Evolutionary conservation across 192 early-diverging fungal genomes (phyloP).

Genomic region (Mortierella alpina): DNA sequence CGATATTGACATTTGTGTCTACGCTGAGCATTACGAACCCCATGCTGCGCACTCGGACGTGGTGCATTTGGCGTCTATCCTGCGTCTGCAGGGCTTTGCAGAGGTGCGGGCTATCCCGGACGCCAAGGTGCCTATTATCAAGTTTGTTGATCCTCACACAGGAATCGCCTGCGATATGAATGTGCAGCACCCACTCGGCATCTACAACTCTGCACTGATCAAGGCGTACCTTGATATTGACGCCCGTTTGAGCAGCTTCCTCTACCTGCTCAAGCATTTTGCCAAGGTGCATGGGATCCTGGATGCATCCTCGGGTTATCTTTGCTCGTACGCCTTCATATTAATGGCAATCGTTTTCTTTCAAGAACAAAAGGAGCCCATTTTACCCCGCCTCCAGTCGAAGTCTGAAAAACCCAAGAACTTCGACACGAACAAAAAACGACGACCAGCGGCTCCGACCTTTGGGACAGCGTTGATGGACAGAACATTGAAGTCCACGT

Average conservation of each 20-base stretch:
- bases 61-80: conserved; percentile 13
- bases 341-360: conserved; percentile 49
- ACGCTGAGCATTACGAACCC: not conserved
- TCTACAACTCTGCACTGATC: conserved; percentile 50
- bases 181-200: conserved; percentile 40
- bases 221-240: conserved; percentile 48
- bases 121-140: conserved; percentile 57
- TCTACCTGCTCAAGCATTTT: conserved; percentile 47
- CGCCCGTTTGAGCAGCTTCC: conserved; percentile 32
- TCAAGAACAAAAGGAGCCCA: conserved; percentile 18
- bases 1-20: conserved; percentile 41
- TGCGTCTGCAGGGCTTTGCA: conserved; percentile 20
- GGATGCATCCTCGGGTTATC: conserved; percentile 21
- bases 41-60: conserved; percentile 7
- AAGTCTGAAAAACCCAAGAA: conserved; percentile 1
- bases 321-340: conserved; percentile 46
- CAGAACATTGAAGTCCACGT: not conserved
- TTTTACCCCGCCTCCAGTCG: conserved; percentile 42
- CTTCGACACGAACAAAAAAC: conserved; percentile 1
- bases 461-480: not conserved
- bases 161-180: conserved; percentile 53
- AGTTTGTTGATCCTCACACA: conserved; percentile 36
- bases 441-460: not conserved
- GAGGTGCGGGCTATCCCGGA: conserved; percentile 26
- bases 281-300: conserved; percentile 41